Conservation (phyloP, 1,139 yeast species). For the Hyphopichia pseudoburtonii region DNA sequence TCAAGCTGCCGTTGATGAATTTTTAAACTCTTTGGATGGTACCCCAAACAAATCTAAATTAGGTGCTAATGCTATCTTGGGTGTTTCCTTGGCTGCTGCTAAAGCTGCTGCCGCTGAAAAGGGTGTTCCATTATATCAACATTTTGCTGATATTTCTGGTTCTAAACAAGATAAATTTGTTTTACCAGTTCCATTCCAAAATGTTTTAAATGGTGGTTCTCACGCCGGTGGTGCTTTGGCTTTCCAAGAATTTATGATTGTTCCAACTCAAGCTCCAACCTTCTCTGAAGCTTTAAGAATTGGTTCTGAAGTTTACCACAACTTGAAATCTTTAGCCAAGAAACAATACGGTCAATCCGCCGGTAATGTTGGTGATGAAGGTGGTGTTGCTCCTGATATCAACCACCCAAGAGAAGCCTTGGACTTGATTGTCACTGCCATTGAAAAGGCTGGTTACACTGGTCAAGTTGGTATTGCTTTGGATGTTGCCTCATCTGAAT, state of each 20-base stretch:
- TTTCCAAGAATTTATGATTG: constrained; percentile 98
- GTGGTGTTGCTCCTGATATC: constrained; percentile 99
- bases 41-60: constrained; percentile 91
- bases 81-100: constrained; percentile 91
- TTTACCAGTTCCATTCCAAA: constrained; percentile 94
- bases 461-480: constrained; percentile 88
- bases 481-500: constrained; percentile 96
- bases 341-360: constrained; percentile 94
- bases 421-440: constrained; percentile 84
- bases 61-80: constrained; percentile 95
- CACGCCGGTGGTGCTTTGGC: constrained; percentile 99
- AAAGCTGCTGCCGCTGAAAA: constrained; percentile 95
- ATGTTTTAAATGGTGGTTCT: constrained; percentile 97
- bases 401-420: constrained; percentile 92
- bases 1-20: constrained; percentile 78
- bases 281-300: constrained; percentile 93
- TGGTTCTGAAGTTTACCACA: constrained; percentile 96
- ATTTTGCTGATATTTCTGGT: constrained; percentile 71
- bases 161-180: constrained; percentile 66
- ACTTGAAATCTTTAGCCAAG: constrained; percentile 86
- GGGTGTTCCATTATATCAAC: constrained; percentile 82
- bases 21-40: constrained; percentile 79
- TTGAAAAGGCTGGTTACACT: constrained; percentile 88
- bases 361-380: constrained; percentile 99
- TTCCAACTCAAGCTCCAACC: constrained; percentile 82